Evolutionary conservation across 805 yeast genomes (phyloP).

Genomic region (Wickerhamomyces chambardii): DNA sequence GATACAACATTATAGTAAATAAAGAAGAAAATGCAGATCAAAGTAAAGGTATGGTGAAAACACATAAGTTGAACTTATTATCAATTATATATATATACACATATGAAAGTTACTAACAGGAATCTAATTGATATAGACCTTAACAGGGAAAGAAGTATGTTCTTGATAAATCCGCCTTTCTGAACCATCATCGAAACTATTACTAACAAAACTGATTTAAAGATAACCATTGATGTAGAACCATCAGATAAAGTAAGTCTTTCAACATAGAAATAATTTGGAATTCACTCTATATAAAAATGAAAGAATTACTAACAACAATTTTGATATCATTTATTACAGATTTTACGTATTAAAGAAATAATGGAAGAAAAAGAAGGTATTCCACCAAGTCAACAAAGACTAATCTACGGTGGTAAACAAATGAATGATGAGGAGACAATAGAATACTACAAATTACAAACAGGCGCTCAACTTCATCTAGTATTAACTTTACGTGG

Average conservation of each 20-base stretch:
- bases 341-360: slow-evolving; percentile 72
- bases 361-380: slow-evolving; percentile 95
- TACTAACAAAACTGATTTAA: not conserved
- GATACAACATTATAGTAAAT: too few species aligned
- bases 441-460: slow-evolving; percentile 63
- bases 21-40: too few species aligned
- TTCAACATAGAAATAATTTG: not conserved
- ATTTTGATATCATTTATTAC: slow-evolving; percentile 14
- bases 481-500: slow-evolving; percentile 91
- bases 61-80: too few species aligned
- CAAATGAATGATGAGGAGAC: slow-evolving; percentile 85
- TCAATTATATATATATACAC: too few species aligned
- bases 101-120: not conserved
- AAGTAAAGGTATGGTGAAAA: too few species aligned
- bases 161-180: too few species aligned
- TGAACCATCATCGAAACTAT: too few species aligned
- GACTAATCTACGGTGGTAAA: slow-evolving; percentile 82
- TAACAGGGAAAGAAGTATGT: slow-evolving; percentile 70
- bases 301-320: slow-evolving; percentile 14
- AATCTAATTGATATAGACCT: slow-evolving; percentile 29
- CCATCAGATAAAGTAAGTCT: slow-evolving; percentile 50
- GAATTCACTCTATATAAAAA: slow-evolving; percentile 8
- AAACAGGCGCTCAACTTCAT: slow-evolving; percentile 82
- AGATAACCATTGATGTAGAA: slow-evolving; percentile 69
- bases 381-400: slow-evolving; percentile 93